Conservation (phyloP, 768 basidiomycete species). For the Galerina sulciceps region DNA sequence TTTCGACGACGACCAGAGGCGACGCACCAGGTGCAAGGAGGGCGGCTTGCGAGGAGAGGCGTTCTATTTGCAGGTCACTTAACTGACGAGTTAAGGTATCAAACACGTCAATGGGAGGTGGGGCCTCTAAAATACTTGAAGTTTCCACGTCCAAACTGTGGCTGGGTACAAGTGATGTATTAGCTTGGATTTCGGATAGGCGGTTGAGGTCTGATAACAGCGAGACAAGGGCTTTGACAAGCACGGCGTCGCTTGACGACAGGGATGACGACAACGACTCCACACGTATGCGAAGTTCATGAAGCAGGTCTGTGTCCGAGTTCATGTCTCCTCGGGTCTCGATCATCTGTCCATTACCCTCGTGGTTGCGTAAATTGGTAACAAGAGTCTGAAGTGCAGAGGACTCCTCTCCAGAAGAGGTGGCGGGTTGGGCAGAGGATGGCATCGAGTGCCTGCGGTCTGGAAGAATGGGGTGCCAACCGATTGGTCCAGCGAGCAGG, state of each 20-base stretch:
- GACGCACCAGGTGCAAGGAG: constrained; percentile 39
- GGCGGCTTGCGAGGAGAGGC: constrained; percentile 46
- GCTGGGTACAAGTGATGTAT: constrained; percentile 12
- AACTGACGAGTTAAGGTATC: constrained; percentile 70
- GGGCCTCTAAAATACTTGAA: constrained; percentile 22
- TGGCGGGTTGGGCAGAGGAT: constrained; percentile 36
- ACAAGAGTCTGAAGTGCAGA: constrained; percentile 67
- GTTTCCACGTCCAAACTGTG: constrained; percentile 16
- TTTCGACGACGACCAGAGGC: constrained; percentile 57
- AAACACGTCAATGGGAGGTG: constrained; percentile 48
- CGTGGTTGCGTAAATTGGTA: constrained; percentile 59
- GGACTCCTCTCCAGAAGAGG: constrained; percentile 34
- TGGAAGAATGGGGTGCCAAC: constrained; percentile 61
- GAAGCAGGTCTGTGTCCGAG: constrained; percentile 56
- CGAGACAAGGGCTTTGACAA: constrained; percentile 71
- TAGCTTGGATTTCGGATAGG: constrained; percentile 51
- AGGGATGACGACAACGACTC: constrained; percentile 49
- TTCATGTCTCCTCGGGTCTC: constrained; percentile 39
- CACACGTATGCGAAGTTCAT: constrained; percentile 62
- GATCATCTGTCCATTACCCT: constrained; percentile 47
- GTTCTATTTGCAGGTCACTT: constrained; percentile 66
- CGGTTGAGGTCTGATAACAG: constrained; percentile 72
- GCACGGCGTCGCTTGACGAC: constrained; percentile 54
- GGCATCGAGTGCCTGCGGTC: constrained; percentile 68
- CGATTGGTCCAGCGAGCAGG: constrained; percentile 56